Evolutionary conservation across 345 rosid species (phyloP).

Genomic region (Populus nigra): DNA sequence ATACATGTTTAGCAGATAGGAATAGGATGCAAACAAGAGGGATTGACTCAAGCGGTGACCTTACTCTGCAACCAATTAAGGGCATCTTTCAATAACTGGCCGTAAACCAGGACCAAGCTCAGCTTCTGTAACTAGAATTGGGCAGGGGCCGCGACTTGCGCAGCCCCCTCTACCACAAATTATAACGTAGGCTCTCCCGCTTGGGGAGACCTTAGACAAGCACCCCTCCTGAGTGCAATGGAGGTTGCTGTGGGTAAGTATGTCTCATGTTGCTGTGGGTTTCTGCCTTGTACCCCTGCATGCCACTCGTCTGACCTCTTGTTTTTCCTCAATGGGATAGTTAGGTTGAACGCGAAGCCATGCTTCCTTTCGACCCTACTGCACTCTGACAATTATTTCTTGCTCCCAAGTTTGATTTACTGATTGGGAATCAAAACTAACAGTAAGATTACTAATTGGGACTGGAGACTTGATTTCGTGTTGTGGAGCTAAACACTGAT

Average conservation of each 20-base stretch:
- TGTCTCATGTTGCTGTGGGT: not conserved
- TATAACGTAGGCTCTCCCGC: conserved; percentile 33
- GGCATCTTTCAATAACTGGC: no score
- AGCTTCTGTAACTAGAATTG: not conserved
- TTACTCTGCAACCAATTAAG: no score
- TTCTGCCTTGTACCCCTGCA: not conserved
- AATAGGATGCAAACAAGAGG: no score
- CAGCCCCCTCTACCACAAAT: conserved; percentile 33
- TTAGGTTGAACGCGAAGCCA: not conserved
- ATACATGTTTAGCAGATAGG: no score
- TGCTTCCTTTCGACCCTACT: not conserved
- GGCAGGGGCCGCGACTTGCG: not conserved
- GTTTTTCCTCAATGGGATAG: not conserved
- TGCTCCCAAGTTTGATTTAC: not conserved
- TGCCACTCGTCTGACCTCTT: no score
- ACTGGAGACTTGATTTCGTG: not conserved
- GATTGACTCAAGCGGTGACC: no score
- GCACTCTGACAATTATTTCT: not conserved
- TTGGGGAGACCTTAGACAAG: conserved; percentile 18
- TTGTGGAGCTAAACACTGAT: not conserved
- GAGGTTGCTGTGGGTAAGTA: conserved; percentile 17
- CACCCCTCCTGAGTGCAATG: conserved; percentile 8
- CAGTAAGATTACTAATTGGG: not conserved
- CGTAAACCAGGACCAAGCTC: no score
- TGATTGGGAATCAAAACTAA: not conserved